Evolutionary conservation across 2,329 filamentous ascomycete species (phyloP), one percentile per base, ranked within the genome.

Genomic region (Corinectria fuckeliana): DNA sequence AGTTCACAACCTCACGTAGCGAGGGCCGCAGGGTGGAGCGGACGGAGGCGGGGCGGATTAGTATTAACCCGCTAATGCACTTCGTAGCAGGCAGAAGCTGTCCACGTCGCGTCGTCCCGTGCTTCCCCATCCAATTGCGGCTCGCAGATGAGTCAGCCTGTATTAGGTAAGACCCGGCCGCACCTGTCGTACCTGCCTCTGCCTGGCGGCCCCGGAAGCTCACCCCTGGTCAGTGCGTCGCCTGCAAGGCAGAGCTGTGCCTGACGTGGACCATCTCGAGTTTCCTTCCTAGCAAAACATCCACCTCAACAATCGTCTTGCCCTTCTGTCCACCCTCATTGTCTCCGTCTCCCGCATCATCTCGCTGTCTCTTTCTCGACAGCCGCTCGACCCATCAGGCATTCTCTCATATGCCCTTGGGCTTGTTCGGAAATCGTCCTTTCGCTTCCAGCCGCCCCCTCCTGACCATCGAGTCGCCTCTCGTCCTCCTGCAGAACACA

Each of bases 191-290:
- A 58, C 56, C 66, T 67, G 61, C 66, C 64, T 66, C 48, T 42
- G 47, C 59, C 41, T 51, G 50, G 30, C 16, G 51, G 55, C 21
- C 26, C 26, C 32, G 28, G 13, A 56, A 69, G 67, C 68, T 70
- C 23, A 36, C 1, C 48, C 34, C 56, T 67, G 71, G 69, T 56
- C 71, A 61, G 71, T 72, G 71, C 71, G 56, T 59, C 13, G 48
- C 21, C 60, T 66, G 61, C 72, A 70, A 76, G 75, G 74, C 75
- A 77, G 75, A 76, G 75, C 74, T 75, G 70, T 76, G 73, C 75
- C 75, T 81, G 79, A 81, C 79, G 78, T 82, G 79, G 76, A 80
- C 73, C 63, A 64, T 68, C 62, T 69, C 68, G 64, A 73, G 71
- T 67, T 72, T 65, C 61, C 62, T 64, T 61, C n/a, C 62, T 50